Evolutionary conservation across 257 asterid genomes (phyloP).

Genomic region (Nicotiana undulata): DNA sequence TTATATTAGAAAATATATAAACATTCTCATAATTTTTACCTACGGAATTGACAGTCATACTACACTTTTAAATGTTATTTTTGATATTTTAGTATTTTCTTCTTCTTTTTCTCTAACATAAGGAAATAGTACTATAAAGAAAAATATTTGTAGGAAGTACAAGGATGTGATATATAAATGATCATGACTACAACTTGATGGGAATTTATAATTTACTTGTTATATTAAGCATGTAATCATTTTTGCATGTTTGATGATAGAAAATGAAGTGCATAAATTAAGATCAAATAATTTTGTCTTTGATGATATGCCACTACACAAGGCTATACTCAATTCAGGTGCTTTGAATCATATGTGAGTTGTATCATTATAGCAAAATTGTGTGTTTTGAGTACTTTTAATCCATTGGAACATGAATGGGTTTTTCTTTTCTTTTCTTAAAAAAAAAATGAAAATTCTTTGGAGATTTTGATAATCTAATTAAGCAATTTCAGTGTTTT

Average conservation of each 20-base stretch:
- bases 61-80: too few relatives aligned
- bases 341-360: not conserved
- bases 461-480: too few relatives aligned
- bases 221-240: not conserved
- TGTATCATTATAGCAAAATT: not conserved
- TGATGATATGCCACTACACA: conserved; percentile 2
- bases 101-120: not conserved
- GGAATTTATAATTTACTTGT: not conserved
- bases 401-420: too few relatives aligned
- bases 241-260: not conserved
- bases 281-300: conserved; percentile 7
- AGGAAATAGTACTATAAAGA: not conserved
- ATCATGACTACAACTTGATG: conserved; percentile 11
- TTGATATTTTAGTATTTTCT: not conserved
- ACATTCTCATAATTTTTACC: too few relatives aligned
- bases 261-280: conserved; percentile 4
- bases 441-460: not conserved
- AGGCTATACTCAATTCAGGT: conserved; percentile 6
- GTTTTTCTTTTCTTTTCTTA: not conserved
- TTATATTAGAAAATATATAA: too few relatives aligned
- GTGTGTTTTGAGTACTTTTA: not conserved
- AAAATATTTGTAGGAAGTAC: not conserved
- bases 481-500: too few relatives aligned
- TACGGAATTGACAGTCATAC: too few relatives aligned
- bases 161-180: not conserved